Evolutionary conservation across 1,139 yeast species (phyloP), one percentile per base, ranked within the genome.

Genomic region (Zygosaccharomyces pseudobailii): DNA sequence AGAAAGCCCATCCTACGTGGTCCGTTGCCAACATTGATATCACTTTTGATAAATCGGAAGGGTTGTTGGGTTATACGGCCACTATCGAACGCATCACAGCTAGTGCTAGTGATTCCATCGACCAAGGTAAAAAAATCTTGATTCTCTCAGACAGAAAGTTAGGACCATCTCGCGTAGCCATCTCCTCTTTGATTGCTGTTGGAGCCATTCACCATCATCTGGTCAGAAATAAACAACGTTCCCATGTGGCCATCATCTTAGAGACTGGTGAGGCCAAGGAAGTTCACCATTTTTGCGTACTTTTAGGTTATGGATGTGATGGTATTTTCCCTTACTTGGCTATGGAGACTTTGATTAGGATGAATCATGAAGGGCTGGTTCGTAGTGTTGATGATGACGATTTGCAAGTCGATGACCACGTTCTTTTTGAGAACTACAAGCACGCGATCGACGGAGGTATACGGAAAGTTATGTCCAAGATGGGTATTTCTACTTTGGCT

Each of bases 251-350:
- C 3, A 71, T 92, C 55, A 73, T 92, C 53, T 76, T 90, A 53
- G 97, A 92, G 72, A 84, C 97, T 40, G 97, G 95, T 45, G 98
- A 92, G 71, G 97, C 97, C 19, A 84, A 96, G 68, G 98, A 92
- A 70, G 95, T 90, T 40, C 98, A 92, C 68, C 97, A 92, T 71
- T 81, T 89, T 68, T 88, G 96, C 74, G 90, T 90, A 59, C 76
- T 92, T 59, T 81, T 92, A 33, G 97, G 98, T 55, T 92, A 92
- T 66, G 98, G 98, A 75, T 96, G 95, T 53, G 98, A 92, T 72
- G 97, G 89, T 55, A 76, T 92, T 62, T 87, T 87, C 71, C 98
- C 98, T 44, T 92, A 89, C 73, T 74, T 92, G 67, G 96, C 94
- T 17, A 79, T 90, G 72, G 97, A 92, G 69, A 84, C 97, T 13